A percentile compares a stretch with the other conserved stretches of the same genome.
These are phyloP conservation scores for Stereocaulon alpinum DNA, from an alignment of 495 filamentous ascomycete species.

Conservation along the genomic window DNA sequence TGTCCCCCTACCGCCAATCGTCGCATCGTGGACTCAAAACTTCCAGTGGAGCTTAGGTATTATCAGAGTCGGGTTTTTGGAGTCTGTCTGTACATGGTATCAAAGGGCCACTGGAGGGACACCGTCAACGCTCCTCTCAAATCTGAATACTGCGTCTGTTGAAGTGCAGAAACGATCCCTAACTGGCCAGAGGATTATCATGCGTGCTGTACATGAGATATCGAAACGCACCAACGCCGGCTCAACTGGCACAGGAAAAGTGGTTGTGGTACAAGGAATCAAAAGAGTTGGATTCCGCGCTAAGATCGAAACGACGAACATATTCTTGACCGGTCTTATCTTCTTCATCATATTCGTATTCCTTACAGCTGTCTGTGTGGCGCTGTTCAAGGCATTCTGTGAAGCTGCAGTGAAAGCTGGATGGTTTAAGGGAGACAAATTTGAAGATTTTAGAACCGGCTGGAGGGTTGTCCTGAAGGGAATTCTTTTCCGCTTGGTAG, in stretches of 20 bases:
- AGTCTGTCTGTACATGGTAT: constrained; percentile 89
- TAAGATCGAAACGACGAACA: constrained; percentile 79
- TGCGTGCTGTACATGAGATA: constrained; percentile 38
- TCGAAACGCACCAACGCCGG: constrained; percentile 39
- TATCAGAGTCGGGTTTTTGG: constrained; percentile 77
- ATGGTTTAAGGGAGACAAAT: constrained; percentile 79
- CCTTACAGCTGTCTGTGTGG: constrained; percentile 59
- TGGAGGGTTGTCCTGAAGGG: constrained; percentile 83
- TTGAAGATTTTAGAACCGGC: constrained; percentile 86
- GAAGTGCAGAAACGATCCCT: constrained; percentile 67
- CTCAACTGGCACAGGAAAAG: constrained; percentile 38
- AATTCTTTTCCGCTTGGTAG: constrained; percentile 76
- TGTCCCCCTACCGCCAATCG: constrained; percentile 80
- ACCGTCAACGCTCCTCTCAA: constrained; percentile 68
- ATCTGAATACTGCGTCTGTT: constrained; percentile 66
- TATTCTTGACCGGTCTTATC: constrained; percentile 83
- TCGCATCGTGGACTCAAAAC: constrained; percentile 91
- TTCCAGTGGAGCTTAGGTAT: constrained; percentile 99
- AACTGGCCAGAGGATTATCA: constrained; percentile 26
- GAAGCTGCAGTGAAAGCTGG: constrained; percentile 61
- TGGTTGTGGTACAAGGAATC: constrained; percentile 71
- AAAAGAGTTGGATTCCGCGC: constrained; percentile 81
- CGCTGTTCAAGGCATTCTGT: constrained; percentile 67
- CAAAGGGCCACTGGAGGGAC: constrained; percentile 87
- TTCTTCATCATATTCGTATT: constrained; percentile 84